A percentile compares a stretch with the other conserved stretches of the same genome.
These are phyloP conservation scores for Eutrema japonicum DNA, from an alignment of 345 rosid genomes.

Conservation along the genomic window DNA sequence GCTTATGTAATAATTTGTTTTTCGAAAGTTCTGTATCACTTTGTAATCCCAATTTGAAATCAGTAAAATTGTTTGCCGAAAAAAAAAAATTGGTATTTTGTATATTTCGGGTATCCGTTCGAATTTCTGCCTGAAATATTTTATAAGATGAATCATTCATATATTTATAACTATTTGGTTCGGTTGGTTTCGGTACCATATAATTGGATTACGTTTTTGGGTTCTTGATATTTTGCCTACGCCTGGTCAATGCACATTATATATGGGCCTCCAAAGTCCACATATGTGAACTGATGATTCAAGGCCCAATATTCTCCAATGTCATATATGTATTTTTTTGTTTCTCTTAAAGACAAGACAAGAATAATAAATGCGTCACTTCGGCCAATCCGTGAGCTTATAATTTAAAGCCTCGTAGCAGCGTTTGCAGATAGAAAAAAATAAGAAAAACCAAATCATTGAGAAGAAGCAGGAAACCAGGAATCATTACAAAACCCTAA, in stretches of 20 bases:
- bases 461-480: background rate
- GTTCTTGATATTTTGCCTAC: too few species aligned
- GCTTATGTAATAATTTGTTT: too few species aligned
- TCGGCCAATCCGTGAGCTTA: background rate
- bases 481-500: constrained; percentile 38
- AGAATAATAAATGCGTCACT: background rate
- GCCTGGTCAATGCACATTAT: background rate
- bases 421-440: background rate
- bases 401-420: background rate
- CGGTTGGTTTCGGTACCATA: too few species aligned
- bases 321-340: background rate
- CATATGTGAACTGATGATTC: background rate
- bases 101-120: too few species aligned
- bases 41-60: too few species aligned
- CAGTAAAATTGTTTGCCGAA: too few species aligned
- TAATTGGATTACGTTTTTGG: too few species aligned
- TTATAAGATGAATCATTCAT: too few species aligned
- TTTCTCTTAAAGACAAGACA: background rate
- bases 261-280: constrained; percentile 9
- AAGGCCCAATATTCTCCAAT: constrained; percentile 20
- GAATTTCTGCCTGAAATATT: too few species aligned
- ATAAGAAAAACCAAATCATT: background rate
- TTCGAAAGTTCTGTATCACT: too few species aligned
- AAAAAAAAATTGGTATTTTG: too few species aligned
- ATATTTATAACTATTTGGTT: too few species aligned